phyloP scores from a whole-genome alignment of 805 yeast genomes.

The Candida pini region DNA sequence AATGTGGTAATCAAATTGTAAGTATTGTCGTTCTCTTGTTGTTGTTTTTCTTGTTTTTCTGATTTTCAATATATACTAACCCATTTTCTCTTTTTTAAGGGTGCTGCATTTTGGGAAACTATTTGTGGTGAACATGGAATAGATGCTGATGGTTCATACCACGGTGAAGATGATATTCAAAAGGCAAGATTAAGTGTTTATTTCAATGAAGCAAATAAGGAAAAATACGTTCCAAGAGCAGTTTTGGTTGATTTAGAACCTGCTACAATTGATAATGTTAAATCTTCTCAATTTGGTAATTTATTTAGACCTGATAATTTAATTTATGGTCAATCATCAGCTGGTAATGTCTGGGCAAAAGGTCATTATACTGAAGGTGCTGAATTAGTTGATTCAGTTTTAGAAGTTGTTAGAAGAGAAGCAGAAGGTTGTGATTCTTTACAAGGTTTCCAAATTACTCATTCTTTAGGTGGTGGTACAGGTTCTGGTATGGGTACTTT shows the following conservation, averaged over 20 bases:
- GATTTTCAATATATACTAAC: slow-evolving; percentile 9
- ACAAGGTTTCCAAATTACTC: slow-evolving; percentile 91
- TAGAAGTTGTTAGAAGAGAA: slow-evolving; percentile 89
- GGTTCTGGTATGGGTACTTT: slow-evolving; percentile 97
- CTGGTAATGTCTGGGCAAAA: slow-evolving; percentile 96
- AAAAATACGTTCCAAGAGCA: slow-evolving; percentile 91
- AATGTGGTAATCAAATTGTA: slow-evolving; percentile 97
- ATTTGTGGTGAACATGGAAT: slow-evolving; percentile 86
- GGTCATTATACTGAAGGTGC: slow-evolving; percentile 98
- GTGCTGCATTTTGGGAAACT: slow-evolving; percentile 93
- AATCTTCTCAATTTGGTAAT: slow-evolving; percentile 74
- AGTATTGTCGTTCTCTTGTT: slow-evolving; percentile 26
- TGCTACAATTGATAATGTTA: slow-evolving; percentile 84
- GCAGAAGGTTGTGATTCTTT: slow-evolving; percentile 90
- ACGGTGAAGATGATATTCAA: slow-evolving; percentile 51
- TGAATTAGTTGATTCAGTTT: slow-evolving; percentile 81
- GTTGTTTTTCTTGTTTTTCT: neutral
- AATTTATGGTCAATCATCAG: slow-evolving; percentile 85
- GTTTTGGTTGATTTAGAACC: slow-evolving; percentile 92
- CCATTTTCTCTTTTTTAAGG: slow-evolving; percentile 31
- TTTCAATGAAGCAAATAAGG: slow-evolving; percentile 80
- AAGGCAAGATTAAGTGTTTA: slow-evolving; percentile 62
- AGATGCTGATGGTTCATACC: slow-evolving; percentile 68
- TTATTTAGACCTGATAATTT: slow-evolving; percentile 90
- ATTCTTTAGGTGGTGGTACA: slow-evolving; percentile 86